Base-by-base conservation (phyloP, 108 stramenopile species). In the Fistulifera pelliculosa region DNA sequence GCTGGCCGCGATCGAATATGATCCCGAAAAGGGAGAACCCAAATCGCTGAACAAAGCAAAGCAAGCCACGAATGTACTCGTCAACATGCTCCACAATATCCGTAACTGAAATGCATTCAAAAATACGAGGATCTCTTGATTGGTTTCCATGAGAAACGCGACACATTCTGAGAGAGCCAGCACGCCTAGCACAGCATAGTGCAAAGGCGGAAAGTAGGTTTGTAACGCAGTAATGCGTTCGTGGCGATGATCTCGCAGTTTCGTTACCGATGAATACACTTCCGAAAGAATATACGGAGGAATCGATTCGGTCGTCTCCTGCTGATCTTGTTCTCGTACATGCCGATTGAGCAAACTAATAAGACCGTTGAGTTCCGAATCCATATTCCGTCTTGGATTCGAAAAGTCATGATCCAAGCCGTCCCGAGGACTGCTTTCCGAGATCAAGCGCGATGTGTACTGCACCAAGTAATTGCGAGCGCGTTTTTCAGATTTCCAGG, bases 291-390 rank as follows among this genome's bases (percentile, higher is more conserved):
- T 44, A 31, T 25, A 10, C 22, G n/a, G 16, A 14, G 56, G 21
- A 16, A 56, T n/a, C 23, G 52, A 7, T 13, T 52, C 31, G 39
- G 15, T 45, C 7, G 39, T 15, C 7, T 31, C 13, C 27, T 40
- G 13, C 38, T 41, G 44, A 35, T 35, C 31, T 35, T 35, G 31
- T 35, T 35, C 31, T 35, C 31, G 31, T 35, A 35, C 31, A 35
- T 35, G 31, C 31, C 31, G 31, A 54, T 76, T 79, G 50, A 75
- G 62, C 16, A 61, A 27, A 14, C 38, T 28, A 23, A 80, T 41
- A 31, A 85, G 60, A 10, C 79, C 83, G 63, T 80, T 76, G 23
- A 85, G 64, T 52, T 85, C 83, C 21, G 58, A 64, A 60, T 81
- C 80, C 52, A 82, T 73, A 12, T 28, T 23, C 12, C 43, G 17